phyloP scores from a whole-genome alignment of 208 protist species.

The Leishmania mexicana region DNA sequence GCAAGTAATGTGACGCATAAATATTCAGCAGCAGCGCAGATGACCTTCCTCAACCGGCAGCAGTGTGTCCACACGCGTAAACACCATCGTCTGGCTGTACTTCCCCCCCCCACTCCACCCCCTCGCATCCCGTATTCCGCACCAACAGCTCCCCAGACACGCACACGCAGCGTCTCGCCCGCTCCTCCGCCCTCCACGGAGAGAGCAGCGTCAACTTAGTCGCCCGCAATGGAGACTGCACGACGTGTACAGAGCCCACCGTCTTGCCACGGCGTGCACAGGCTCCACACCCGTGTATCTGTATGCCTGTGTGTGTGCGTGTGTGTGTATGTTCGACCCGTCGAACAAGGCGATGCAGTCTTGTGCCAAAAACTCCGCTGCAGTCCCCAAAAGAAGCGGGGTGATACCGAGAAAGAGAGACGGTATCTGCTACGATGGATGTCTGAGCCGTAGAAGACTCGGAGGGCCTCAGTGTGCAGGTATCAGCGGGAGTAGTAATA shows the following conservation, averaged over 20 bases:
- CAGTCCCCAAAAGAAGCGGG: neutral
- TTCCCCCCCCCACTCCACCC: neutral
- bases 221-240: neutral
- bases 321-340: neutral
- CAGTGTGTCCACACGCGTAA: neutral
- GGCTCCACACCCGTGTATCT: neutral
- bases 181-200: neutral
- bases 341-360: too few relatives aligned
- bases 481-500: neutral
- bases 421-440: neutral
- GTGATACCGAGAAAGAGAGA: neutral
- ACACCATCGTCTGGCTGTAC: neutral
- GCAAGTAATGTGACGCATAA: neutral
- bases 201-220: neutral
- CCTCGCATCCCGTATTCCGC: neutral
- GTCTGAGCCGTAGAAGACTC: neutral
- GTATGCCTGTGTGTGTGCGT: neutral
- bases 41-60: neutral
- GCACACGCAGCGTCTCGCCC: neutral
- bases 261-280: neutral
- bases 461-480: neutral
- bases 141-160: neutral
- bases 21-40: neutral
- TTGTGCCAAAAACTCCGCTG: neutral
- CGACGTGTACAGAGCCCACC: neutral